phyloP scores from a whole-genome alignment of 1,139 yeast species.

The Candida sp. region DNA sequence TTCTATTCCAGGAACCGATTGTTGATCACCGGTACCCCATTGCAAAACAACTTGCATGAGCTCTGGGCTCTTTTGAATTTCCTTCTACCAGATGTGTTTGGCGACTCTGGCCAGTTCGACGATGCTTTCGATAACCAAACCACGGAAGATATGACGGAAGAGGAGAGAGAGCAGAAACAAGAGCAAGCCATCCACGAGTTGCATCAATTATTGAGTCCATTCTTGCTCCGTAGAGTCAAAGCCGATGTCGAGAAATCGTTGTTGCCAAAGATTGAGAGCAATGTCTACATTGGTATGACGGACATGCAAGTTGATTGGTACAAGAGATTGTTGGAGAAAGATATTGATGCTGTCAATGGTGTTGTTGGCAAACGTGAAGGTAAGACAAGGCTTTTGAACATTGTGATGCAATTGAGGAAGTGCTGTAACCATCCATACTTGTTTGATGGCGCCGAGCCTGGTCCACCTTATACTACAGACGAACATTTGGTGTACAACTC shows the following conservation, averaged over 20 bases:
- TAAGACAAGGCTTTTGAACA: constrained; percentile 86
- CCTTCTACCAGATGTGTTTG: constrained; percentile 91
- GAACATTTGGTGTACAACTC: constrained; percentile 89
- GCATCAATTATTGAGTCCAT: constrained; percentile 87
- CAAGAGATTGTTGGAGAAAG: constrained; percentile 85
- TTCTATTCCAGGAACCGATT: constrained; percentile 86
- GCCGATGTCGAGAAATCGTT: constrained; percentile 92
- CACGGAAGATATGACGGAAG: constrained; percentile 26
- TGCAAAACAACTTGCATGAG: constrained; percentile 94
- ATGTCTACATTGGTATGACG: constrained; percentile 92
- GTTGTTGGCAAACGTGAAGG: constrained; percentile 89
- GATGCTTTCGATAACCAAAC: constrained; percentile 73
- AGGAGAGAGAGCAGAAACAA: constrained; percentile 54
- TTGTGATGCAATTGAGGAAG: constrained; percentile 96
- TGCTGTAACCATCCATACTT: constrained; percentile 98
- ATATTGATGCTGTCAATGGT: constrained; percentile 96
- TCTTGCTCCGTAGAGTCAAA: constrained; percentile 86
- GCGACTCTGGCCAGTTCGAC: constrained; percentile 88
- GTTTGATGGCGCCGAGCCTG: constrained; percentile 99
- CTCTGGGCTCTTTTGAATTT: constrained; percentile 95
- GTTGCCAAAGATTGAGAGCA: constrained; percentile 88
- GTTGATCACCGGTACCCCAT: constrained; percentile 94
- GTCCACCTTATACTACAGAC: constrained; percentile 97
- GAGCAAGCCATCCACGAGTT: constrained; percentile 83
- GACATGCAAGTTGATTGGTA: constrained; percentile 96